Conservation (phyloP, 164 flowering plant species). For the Dillenia suffruticosa region DNA sequence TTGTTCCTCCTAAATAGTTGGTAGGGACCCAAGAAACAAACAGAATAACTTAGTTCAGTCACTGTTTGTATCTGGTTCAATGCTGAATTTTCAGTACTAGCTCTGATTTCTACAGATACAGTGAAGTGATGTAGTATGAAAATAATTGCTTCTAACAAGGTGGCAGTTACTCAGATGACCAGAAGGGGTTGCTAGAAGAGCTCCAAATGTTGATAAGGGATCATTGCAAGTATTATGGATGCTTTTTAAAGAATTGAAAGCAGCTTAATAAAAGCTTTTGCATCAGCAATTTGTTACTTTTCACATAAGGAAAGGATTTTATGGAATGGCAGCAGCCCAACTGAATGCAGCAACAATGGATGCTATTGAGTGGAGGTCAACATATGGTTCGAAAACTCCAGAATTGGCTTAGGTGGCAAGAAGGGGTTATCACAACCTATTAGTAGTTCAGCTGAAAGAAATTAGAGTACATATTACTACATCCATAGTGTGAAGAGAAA, state of each 20-base stretch:
- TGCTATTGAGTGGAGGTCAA: slow-evolving; percentile 9
- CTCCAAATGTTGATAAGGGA: slow-evolving; percentile 8
- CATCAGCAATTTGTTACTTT: neutral
- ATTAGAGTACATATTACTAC: slow-evolving; percentile 10
- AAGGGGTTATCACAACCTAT: slow-evolving; percentile 5
- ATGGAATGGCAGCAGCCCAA: neutral
- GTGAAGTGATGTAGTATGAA: no score
- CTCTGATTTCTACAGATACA: no score
- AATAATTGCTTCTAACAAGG: no score
- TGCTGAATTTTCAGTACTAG: no score
- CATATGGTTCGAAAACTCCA: slow-evolving; percentile 9
- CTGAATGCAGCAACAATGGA: neutral
- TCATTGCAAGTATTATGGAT: neutral
- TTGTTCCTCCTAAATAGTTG: no score
- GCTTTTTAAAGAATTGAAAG: neutral
- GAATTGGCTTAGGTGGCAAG: slow-evolving; percentile 10
- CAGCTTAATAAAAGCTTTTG: neutral
- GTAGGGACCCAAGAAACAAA: no score
- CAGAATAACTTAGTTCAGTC: no score
- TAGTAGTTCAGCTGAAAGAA: slow-evolving; percentile 7
- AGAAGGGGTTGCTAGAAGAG: neutral
- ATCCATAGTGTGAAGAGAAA: slow-evolving; percentile 5
- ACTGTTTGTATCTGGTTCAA: no score
- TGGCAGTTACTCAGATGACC: neutral
- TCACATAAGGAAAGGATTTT: neutral